Conservation (phyloP, 2,329 filamentous ascomycete species). For the Thermoascus crustaceus region DNA sequence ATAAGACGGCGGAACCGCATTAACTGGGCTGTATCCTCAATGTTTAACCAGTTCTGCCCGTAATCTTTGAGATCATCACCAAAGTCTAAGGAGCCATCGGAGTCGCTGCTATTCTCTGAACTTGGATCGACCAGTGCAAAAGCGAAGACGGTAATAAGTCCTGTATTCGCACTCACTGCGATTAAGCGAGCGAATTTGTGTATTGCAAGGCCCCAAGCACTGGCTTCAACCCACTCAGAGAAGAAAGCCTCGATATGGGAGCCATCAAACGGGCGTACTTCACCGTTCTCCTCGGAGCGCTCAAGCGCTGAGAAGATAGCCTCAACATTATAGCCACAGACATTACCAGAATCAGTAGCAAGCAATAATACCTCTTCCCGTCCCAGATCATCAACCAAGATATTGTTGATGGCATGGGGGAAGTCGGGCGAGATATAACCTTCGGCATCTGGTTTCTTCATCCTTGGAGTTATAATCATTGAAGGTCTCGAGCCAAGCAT, state of each 20-base stretch:
- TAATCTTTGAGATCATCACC: conserved; percentile 12
- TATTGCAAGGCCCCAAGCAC: conserved; percentile 83
- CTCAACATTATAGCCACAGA: conserved; percentile 60
- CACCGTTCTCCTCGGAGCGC: conserved; percentile 13
- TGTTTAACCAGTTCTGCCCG: conserved; percentile 27
- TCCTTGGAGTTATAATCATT: conserved; percentile 36
- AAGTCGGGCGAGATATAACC: conserved; percentile 47
- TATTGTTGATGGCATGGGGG: conserved; percentile 60
- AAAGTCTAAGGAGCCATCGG: conserved; percentile 10
- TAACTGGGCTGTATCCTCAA: conserved; percentile 19
- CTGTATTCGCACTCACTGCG: conserved; percentile 72
- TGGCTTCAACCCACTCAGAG: conserved; percentile 63
- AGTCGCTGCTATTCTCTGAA: conserved; percentile 12
- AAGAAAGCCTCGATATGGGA: conserved; percentile 52
- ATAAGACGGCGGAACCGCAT: conserved; percentile 19
- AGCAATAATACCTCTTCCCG: conserved; percentile 60
- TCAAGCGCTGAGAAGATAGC: conserved; percentile 41
- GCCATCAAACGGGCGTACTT: conserved; percentile 21
- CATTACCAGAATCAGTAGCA: conserved; percentile 67
- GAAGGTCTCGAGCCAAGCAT: conserved; percentile 28
- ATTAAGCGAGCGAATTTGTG: conserved; percentile 76
- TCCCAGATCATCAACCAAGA: conserved; percentile 62
- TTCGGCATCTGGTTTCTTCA: conserved; percentile 32
- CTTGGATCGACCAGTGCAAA: conserved; percentile 44
- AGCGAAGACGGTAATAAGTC: conserved; percentile 50